Evolutionary conservation across 1,284 basidiomycete species (phyloP), one percentile per base, ranked within the genome.

Genomic region (Tylopilus sp.): DNA sequence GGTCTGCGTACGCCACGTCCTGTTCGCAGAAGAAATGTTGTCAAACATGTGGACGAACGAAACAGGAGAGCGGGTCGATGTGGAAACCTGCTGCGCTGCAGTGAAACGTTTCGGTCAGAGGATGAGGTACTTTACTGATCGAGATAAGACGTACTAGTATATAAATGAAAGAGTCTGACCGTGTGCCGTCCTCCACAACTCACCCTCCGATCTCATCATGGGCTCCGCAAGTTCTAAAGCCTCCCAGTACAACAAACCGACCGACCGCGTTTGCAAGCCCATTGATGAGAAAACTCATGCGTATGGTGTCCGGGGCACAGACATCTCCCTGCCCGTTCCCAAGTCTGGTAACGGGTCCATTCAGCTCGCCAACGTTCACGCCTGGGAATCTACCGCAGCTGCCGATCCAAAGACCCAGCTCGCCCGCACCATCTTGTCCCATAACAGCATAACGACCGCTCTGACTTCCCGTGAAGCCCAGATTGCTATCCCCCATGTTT

Each of bases 401-500:
- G 63, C 75, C 7, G 75, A 82, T 52, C 77, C 87, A 13, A 88
- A 88, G 65, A 74, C 84, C 10, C 75, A 80, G 58, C 80, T 97
- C 30, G 86, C 92, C 7, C 84, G 90, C 52, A 87, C 90, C 15
- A 80, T 96, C 53, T 76, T 97, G 26, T 74, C 81, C 56, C 89
- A 95, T 61, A 74, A 77, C 36, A 77, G 92, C 68, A 82, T 94
- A 51, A 74, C 77, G 48, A 67, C 75, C 15, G 76, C 85, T 2
- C 77, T 97, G 42, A 74, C 77, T 39, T 80, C 79, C 31, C 86
- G 92, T 45, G 59, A 76, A 10, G 81, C 89, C 1, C 60, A 71
- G 44, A 76, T 92, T 46, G 72, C 78, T 10, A 87, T 92, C 62
- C 71, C 76, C 37, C 90, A 95, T 67, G 76, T 96, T 55, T 97